Evolutionary conservation across 1,139 yeast genomes (phyloP), one percentile per base, ranked within the genome.

Genomic region (Tardiomyces blankii): DNA sequence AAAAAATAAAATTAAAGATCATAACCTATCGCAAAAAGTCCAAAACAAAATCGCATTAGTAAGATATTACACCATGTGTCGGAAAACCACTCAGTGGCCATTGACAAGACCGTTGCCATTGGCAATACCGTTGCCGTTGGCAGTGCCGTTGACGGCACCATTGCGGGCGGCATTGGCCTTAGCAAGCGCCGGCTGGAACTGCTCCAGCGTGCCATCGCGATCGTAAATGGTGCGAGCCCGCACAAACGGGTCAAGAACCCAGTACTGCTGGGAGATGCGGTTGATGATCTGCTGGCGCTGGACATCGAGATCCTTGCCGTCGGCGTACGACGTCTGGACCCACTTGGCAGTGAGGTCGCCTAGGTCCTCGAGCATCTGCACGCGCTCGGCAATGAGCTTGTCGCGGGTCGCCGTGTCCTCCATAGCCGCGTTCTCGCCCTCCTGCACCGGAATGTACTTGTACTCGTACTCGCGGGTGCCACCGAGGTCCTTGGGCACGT

Each of bases 211-310:
- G 0, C 82, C 82, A 48, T 65, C 66, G 52, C 87, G 72, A 61
- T 87, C 95, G 59, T 74, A 82, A 32, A 75, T 63, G 23, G 83
- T 74, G 56, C 83, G 75, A 33, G 82, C 76, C 58, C 95, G 77
- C 41, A 83, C 63, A 56, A 80, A 84, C 1, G 89, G 87, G 59
- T 87, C 95, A 47, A 82, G 62, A 41, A 64, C 60, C 59, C 73
- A 68, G 63, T 81, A 87, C 59, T 82, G 81, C 28, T 67, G 62
- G 16, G 75, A 66, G 41, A 85, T 59, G 50, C 73, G 65, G 38
- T 63, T 64, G 43, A 82, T 77, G 21, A 80, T 44, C 18, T 65
- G 63, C 33, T 74, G 64, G 64, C 82, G 77, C 53, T 73, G 71
- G 18, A 60, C 62, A 39, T 42, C 21, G 19, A 46, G 32, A 18